These are phyloP conservation scores for Cladophialophora yegresii DNA, from an alignment of 2,329 filamentous ascomycete species.

Conservation along the genomic window DNA sequence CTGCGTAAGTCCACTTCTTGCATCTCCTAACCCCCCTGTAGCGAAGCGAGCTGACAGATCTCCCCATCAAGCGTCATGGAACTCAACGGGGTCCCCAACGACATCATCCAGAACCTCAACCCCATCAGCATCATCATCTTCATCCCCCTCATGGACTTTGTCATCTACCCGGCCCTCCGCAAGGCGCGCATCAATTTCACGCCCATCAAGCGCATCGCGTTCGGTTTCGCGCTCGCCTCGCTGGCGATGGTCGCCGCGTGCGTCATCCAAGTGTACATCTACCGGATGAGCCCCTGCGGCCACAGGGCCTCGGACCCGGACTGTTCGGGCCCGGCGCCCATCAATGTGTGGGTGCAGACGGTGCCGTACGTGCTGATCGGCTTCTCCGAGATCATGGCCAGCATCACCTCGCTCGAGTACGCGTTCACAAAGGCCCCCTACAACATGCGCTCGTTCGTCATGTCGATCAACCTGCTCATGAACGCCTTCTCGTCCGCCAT, in stretches of 20 bases:
- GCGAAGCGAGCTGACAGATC: background rate
- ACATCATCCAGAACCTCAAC: slow-evolving; percentile 58
- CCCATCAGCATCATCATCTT: slow-evolving; percentile 57
- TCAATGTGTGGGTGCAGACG: slow-evolving; percentile 61
- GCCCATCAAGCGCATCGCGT: slow-evolving; percentile 56
- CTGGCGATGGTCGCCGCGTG: slow-evolving; percentile 54
- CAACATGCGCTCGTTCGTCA: slow-evolving; percentile 75
- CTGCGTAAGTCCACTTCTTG: slow-evolving; percentile 40
- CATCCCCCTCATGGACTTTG: slow-evolving; percentile 56
- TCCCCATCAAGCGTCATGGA: slow-evolving; percentile 50
- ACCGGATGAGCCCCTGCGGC: slow-evolving; percentile 64
- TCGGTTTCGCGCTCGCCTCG: slow-evolving; percentile 54
- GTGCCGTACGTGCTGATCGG: slow-evolving; percentile 37
- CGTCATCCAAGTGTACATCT: slow-evolving; percentile 56
- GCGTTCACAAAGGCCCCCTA: slow-evolving; percentile 75
- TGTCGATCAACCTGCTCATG: slow-evolving; percentile 69
- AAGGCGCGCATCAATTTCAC: slow-evolving; percentile 53
- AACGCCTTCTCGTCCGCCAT: slow-evolving; percentile 69
- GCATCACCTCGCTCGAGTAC: slow-evolving; percentile 68
- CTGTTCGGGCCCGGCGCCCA: slow-evolving; percentile 51
- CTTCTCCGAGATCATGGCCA: slow-evolving; percentile 41
- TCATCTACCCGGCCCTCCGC: slow-evolving; percentile 56
- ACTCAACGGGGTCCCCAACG: slow-evolving; percentile 57
- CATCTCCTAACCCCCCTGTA: too few relatives aligned
- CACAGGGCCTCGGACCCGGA: slow-evolving; percentile 57